Percentiles rank a stretch among this genome's conserved stretches.
Conservation (phyloP, 768 basidiomycete genomes). For the Tubosaeta brunneosetosa region DNA sequence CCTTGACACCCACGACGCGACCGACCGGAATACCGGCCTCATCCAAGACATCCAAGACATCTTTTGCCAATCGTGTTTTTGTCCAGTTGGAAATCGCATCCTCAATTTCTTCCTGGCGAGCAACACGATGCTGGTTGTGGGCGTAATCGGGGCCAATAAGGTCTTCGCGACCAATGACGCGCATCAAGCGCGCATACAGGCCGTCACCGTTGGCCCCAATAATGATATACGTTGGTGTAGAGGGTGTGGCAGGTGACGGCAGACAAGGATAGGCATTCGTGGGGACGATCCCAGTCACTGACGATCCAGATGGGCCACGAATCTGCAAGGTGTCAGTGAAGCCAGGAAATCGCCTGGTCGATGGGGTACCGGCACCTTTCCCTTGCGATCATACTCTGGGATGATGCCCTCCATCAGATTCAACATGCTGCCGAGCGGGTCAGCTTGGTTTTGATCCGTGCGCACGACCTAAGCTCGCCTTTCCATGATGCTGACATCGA, state of each 20-base stretch:
- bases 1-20: constrained; percentile 57
- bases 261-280: constrained; percentile 71
- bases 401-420: constrained; percentile 76
- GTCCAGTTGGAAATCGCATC: constrained; percentile 62
- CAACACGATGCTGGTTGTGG: constrained; percentile 41
- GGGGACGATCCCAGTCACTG: constrained; percentile 70
- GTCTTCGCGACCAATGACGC: constrained; percentile 52
- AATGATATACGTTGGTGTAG: constrained; percentile 52
- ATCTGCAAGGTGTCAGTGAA: constrained; percentile 33
- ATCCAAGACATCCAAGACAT: constrained; percentile 49
- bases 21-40: constrained; percentile 59
- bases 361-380: constrained; percentile 48
- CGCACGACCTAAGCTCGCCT: constrained; percentile 36
- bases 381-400: constrained; percentile 70
- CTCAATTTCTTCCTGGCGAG: constrained; percentile 50
- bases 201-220: constrained; percentile 72
- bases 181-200: constrained; percentile 66
- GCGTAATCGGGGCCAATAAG: constrained; percentile 51
- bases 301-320: constrained; percentile 70
- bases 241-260: constrained; percentile 38
- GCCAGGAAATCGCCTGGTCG: neutral
- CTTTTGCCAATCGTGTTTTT: constrained; percentile 41
- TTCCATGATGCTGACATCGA: constrained; percentile 75
- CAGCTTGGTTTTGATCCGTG: neutral
- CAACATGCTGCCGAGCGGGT: constrained; percentile 47